Conservation (phyloP, 495 filamentous ascomycete species). For the Pseudevernia furfuracea region DNA sequence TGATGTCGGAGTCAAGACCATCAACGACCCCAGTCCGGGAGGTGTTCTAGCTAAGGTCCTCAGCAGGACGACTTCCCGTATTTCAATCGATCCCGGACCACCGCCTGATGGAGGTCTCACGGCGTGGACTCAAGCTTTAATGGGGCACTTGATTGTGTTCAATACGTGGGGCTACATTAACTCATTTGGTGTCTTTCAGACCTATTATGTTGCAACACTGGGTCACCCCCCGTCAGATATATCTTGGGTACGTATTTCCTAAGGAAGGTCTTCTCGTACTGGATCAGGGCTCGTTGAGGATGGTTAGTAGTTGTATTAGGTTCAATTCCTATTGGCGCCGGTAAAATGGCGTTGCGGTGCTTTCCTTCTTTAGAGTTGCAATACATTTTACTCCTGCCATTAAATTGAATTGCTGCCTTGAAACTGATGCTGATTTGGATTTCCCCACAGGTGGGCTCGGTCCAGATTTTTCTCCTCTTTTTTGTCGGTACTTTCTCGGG, state of each 20-base stretch:
- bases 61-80: conserved; percentile 16
- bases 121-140: conserved; percentile 62
- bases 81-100: conserved; percentile 43
- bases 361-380: no score
- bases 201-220: conserved; percentile 56
- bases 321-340: no score
- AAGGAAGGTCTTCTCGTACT: no score
- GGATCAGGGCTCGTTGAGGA: background rate
- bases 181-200: conserved; percentile 74
- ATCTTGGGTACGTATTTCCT: conserved; percentile 73
- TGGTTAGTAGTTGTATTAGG: no score
- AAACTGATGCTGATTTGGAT: background rate
- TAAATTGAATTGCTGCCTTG: background rate
- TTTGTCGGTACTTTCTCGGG: conserved; percentile 63
- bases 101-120: conserved; percentile 55
- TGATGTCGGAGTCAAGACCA: background rate
- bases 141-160: conserved; percentile 59
- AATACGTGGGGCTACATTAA: conserved; percentile 73
- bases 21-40: background rate
- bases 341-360: no score
- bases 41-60: conserved; percentile 13
- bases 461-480: conserved; percentile 68
- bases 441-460: conserved; percentile 9
- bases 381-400: background rate
- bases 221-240: conserved; percentile 53